Conservation (phyloP, 257 asterid species). For the Leonotis leonurus region DNA sequence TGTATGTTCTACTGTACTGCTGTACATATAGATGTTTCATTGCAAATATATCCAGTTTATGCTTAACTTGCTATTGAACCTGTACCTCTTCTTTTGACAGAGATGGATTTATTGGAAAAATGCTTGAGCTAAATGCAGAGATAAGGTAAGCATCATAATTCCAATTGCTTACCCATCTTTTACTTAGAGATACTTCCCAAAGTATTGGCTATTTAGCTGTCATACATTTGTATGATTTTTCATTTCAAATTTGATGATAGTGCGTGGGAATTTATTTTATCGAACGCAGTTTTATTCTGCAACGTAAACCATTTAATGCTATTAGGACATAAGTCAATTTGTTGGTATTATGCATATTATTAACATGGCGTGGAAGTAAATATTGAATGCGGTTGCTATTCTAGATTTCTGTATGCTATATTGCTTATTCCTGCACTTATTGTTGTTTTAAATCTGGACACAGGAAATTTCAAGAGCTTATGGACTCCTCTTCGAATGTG, state of each 20-base stretch:
- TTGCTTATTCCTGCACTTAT: background rate
- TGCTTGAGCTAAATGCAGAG: conserved; percentile 57
- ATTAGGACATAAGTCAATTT: background rate
- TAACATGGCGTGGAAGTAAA: conserved; percentile 9
- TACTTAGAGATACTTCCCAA: background rate
- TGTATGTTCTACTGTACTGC: background rate
- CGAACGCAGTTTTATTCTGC: background rate
- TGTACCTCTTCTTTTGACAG: conserved; percentile 31
- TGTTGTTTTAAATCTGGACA: conserved; percentile 8
- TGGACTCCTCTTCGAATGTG: conserved; percentile 21
- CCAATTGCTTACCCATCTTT: background rate
- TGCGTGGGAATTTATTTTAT: background rate
- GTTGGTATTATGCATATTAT: background rate
- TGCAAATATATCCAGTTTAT: background rate
- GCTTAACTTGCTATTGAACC: background rate
- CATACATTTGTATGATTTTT: background rate
- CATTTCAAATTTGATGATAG: background rate
- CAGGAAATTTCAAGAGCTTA: conserved; percentile 61
- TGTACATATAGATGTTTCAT: background rate
- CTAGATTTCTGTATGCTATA: conserved; percentile 1
- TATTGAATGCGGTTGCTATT: background rate
- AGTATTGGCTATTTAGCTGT: background rate
- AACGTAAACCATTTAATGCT: background rate
- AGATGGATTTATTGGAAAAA: conserved; percentile 53
- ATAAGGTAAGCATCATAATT: conserved; percentile 41